Percentiles rank a stretch among this genome's conserved stretches.
phyloP scores from a whole-genome alignment of 441 rosid species.

The Syzygium syzygioides region DNA sequence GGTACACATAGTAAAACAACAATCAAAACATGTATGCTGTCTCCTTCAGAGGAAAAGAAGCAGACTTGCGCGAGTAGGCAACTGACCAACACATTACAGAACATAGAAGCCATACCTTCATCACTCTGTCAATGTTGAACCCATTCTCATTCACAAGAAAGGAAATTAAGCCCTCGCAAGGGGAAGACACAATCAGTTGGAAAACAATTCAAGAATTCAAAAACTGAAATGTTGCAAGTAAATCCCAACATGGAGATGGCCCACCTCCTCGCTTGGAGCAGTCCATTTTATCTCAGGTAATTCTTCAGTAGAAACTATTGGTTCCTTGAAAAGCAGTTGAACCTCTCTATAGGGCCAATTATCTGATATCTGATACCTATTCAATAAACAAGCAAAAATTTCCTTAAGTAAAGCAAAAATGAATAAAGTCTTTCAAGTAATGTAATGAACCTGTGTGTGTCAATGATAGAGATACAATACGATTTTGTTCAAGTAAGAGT shows the following conservation, averaged over 20 bases:
- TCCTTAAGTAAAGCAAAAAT: neutral
- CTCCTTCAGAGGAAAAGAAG: no score
- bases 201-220: neutral
- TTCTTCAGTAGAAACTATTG: no score
- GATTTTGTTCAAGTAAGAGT: neutral
- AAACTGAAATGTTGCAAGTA: neutral
- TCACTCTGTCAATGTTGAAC: slow-evolving; percentile 21
- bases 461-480: neutral
- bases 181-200: neutral
- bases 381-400: no score
- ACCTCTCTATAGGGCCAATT: no score
- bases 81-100: neutral
- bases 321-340: no score
- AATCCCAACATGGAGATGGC: no score
- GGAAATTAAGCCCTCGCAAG: slow-evolving; percentile 53
- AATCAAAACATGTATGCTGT: neutral
- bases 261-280: no score
- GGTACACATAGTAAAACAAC: neutral
- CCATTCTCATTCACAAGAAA: slow-evolving; percentile 88
- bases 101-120: neutral
- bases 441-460: neutral
- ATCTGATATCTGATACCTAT: no score
- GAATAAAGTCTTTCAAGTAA: neutral
- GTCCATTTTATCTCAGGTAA: no score
- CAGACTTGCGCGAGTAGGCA: neutral